These are phyloP conservation scores for Aquanectria penicillioides DNA, from an alignment of 2,329 filamentous ascomycete genomes.

Conservation along the genomic window DNA sequence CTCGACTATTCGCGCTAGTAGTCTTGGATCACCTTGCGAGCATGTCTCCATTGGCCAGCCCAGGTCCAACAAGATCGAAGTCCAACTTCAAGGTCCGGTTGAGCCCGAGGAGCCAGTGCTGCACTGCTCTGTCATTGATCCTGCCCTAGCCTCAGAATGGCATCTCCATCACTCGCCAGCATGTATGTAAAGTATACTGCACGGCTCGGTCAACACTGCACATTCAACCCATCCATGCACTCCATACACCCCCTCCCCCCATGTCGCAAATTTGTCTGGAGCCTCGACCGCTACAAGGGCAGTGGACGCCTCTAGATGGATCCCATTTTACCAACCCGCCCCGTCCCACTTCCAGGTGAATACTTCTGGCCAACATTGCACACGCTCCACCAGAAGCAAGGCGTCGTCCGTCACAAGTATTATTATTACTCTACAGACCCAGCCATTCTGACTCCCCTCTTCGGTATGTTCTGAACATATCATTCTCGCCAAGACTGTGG, in stretches of 20 bases:
- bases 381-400: conserved; percentile 31
- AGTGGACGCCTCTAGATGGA: background rate
- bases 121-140: too few species aligned
- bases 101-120: too few species aligned
- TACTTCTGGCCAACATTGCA: too few species aligned
- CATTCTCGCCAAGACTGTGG: conserved; percentile 18
- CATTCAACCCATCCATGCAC: too few species aligned
- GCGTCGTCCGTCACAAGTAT: background rate
- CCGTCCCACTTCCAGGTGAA: conserved; percentile 20
- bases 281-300: conserved; percentile 3
- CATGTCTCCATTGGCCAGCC: conserved; percentile 28
- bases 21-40: conserved; percentile 3
- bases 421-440: conserved; percentile 12
- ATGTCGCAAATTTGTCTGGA: background rate
- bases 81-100: background rate
- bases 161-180: too few species aligned
- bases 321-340: background rate
- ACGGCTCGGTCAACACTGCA: too few species aligned
- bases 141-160: too few species aligned
- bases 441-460: background rate
- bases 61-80: conserved; percentile 18
- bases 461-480: conserved; percentile 10
- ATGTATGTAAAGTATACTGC: too few species aligned
- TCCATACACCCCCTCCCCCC: too few species aligned
- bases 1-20: conserved; percentile 14